phyloP scores from a whole-genome alignment of 148 eudicot species.

The Beta vulgaris region DNA sequence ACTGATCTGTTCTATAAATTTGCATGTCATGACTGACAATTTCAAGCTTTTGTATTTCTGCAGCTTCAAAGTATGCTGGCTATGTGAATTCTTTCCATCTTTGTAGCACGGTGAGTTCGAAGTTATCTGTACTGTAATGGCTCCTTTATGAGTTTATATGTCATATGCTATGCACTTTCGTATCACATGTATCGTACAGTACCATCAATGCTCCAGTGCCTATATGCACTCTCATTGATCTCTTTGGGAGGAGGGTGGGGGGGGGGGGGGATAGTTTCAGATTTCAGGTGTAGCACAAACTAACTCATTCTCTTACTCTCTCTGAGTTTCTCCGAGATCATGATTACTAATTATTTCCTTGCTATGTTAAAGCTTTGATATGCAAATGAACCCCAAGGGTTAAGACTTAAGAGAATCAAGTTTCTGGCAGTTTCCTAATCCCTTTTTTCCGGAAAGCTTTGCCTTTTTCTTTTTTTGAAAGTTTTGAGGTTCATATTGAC shows the following conservation, averaged over 20 bases:
- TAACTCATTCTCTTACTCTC: neutral
- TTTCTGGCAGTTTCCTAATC: neutral
- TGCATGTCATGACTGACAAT: neutral
- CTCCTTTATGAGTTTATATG: neutral
- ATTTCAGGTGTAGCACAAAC: neutral
- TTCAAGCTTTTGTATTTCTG: conserved; percentile 25
- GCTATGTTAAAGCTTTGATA: neutral
- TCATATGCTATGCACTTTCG: neutral
- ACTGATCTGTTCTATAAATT: neutral
- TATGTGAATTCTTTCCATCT: conserved; percentile 82
- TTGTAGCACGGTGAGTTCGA: conserved; percentile 78
- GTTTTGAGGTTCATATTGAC: neutral
- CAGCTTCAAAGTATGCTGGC: conserved; percentile 95
- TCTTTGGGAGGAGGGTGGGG: no score
- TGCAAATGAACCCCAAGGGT: neutral
- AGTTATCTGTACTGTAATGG: neutral
- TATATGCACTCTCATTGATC: no score
- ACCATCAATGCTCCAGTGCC: neutral
- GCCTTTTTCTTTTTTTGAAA: neutral
- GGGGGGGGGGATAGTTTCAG: neutral
- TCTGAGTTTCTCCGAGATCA: neutral
- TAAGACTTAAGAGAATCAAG: neutral
- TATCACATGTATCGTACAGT: neutral
- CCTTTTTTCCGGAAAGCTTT: neutral
- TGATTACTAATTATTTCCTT: neutral